Conservation (phyloP, 139 green algal species). For the Coelastrella sp. region DNA sequence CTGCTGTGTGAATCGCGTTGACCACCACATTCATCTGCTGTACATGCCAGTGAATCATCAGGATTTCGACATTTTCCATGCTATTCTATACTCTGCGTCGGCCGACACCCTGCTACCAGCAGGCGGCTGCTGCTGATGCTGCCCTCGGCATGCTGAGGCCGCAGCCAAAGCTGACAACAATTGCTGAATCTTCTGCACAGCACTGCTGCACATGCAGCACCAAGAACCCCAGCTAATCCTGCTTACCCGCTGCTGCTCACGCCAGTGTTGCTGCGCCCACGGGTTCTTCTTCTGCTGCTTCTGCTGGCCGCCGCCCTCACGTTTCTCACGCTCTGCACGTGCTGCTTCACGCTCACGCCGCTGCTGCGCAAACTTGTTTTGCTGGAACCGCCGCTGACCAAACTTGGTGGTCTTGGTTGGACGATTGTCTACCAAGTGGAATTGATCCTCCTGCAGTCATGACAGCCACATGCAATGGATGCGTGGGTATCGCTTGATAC, state of each 20-base stretch:
- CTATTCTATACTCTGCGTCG: no score
- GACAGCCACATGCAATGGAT: neutral
- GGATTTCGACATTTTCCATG: no score
- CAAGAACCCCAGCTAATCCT: no score
- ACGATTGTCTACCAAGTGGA: slow-evolving; percentile 97
- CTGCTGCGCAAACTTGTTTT: slow-evolving; percentile 67
- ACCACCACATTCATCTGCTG: no score
- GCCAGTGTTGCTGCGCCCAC: slow-evolving; percentile 68
- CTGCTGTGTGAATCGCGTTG: no score
- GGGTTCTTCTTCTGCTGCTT: slow-evolving; percentile 58
- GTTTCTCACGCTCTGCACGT: slow-evolving; percentile 56
- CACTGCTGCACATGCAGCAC: no score
- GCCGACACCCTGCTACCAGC: no score
- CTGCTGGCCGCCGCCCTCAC: slow-evolving; percentile 40
- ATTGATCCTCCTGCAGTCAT: slow-evolving; percentile 88
- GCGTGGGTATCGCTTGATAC: neutral
- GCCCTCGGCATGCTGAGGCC: no score
- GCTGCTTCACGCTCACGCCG: slow-evolving; percentile 71
- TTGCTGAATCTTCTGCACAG: no score
- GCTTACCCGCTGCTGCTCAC: slow-evolving; percentile 66
- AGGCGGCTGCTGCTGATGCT: no score
- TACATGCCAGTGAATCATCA: no score
- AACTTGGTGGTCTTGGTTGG: slow-evolving; percentile 78
- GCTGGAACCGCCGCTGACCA: slow-evolving; percentile 75
- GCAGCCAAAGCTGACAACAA: no score